Evolutionary conservation across 257 asterid genomes (phyloP).

Genomic region (Solanum medicagineum): DNA sequence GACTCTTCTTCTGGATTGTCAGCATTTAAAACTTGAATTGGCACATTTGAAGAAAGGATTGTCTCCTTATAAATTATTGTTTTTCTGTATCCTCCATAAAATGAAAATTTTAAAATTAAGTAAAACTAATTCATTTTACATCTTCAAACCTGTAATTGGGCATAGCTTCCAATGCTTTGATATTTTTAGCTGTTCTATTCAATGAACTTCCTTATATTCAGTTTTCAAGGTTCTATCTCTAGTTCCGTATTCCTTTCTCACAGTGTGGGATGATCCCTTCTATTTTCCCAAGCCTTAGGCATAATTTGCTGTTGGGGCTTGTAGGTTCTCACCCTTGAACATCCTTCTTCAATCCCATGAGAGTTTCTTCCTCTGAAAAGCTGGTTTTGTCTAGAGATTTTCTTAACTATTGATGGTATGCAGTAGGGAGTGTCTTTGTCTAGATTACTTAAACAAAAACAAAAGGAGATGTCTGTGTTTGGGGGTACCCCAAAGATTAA

Average conservation of each 20-base stretch:
- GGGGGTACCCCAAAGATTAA: neutral
- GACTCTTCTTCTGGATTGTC: neutral
- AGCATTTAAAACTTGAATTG: neutral
- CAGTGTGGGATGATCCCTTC: neutral
- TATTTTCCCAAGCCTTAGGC: neutral
- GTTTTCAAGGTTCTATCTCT: neutral
- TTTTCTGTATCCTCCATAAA: neutral
- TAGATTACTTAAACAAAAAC: neutral
- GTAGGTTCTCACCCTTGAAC: neutral
- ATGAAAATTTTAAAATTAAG: neutral
- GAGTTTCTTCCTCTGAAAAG: neutral
- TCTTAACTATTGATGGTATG: neutral
- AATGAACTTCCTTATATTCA: neutral
- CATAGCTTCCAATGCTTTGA: neutral
- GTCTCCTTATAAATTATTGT: neutral
- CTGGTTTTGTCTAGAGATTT: neutral
- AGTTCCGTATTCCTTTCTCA: neutral
- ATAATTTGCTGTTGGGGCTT: neutral
- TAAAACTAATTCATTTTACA: neutral
- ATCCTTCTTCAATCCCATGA: neutral
- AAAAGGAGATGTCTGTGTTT: neutral
- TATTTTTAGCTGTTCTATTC: neutral
- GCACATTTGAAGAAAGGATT: neutral
- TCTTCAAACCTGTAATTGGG: neutral
- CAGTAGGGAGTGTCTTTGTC: neutral